These are phyloP conservation scores for Scheffersomyces segobiensis DNA, from an alignment of 1,139 yeast genomes.

Conservation along the genomic window DNA sequence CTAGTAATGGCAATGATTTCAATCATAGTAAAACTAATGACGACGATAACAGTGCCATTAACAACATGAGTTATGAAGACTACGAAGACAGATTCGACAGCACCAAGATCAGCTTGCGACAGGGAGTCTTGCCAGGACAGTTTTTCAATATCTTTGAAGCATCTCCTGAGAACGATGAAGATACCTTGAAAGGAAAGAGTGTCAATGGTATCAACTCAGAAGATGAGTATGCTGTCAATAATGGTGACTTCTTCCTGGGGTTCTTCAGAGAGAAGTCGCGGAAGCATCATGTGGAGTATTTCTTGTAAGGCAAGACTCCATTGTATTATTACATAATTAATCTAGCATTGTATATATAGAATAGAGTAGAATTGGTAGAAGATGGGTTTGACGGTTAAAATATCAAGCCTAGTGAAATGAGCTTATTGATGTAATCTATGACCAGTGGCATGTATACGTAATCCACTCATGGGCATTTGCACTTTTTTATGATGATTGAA, in stretches of 20 bases:
- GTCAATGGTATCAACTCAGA: slow-evolving; percentile 35
- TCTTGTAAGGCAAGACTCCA: slow-evolving; percentile 12
- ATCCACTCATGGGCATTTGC: too few relatives aligned
- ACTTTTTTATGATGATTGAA: too few relatives aligned
- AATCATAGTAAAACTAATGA: slow-evolving; percentile 8
- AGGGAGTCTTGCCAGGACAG: slow-evolving; percentile 47
- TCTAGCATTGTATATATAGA: neutral
- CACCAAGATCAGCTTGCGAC: slow-evolving; percentile 44
- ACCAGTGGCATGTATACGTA: neutral
- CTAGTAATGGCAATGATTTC: slow-evolving; percentile 7
- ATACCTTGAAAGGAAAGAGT: slow-evolving; percentile 42
- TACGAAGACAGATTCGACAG: slow-evolving; percentile 23
- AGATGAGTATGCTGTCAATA: slow-evolving; percentile 11
- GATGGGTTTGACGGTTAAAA: slow-evolving; percentile 2
- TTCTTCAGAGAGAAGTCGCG: slow-evolving; percentile 25
- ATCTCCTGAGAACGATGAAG: slow-evolving; percentile 79
- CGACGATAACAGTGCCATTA: slow-evolving; percentile 11
- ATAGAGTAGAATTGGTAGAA: slow-evolving; percentile 1
- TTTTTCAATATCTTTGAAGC: slow-evolving; percentile 94
- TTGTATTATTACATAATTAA: slow-evolving; percentile 2
- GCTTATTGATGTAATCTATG: neutral
- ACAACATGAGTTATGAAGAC: slow-evolving; percentile 10
- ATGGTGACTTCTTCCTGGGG: slow-evolving; percentile 22
- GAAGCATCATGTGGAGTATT: slow-evolving; percentile 24
- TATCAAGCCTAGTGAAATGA: neutral